phyloP scores from a whole-genome alignment of 75 land plant genomes.

The Picea glauca region DNA sequence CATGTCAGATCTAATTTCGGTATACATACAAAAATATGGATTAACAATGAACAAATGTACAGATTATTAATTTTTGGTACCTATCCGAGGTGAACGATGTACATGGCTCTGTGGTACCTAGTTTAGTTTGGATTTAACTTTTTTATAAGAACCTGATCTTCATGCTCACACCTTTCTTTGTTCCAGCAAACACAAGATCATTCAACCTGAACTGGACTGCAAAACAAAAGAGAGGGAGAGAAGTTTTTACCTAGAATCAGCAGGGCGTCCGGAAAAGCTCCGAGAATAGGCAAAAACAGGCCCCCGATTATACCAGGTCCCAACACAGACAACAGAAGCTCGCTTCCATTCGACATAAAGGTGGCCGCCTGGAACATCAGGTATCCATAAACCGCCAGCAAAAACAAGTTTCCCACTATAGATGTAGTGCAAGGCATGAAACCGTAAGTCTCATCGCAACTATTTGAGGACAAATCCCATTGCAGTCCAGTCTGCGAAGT shows the following conservation, averaged over 20 bases:
- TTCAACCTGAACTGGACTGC: no score
- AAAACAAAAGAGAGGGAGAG: neutral
- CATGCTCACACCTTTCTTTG: no score
- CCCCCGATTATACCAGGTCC: slow-evolving; percentile 83
- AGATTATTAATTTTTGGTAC: no score
- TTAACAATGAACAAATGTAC: no score
- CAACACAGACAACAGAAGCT: slow-evolving; percentile 58
- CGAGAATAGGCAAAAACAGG: slow-evolving; percentile 76
- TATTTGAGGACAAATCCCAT: neutral
- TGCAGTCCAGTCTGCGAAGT: no score
- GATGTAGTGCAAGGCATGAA: slow-evolving; percentile 73
- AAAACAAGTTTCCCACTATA: slow-evolving; percentile 56
- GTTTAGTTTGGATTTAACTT: no score
- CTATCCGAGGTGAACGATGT: no score
- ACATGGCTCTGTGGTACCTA: no score
- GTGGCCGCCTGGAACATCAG: slow-evolving; percentile 61
- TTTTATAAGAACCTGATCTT: no score
- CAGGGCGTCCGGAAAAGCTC: slow-evolving; percentile 80
- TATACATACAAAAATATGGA: no score
- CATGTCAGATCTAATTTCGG: no score
- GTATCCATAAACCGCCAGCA: slow-evolving; percentile 60
- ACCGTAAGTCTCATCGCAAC: slow-evolving; percentile 82
- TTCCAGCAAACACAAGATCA: no score
- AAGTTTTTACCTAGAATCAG: slow-evolving; percentile 61
- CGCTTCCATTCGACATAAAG: slow-evolving; percentile 71